phyloP scores from a whole-genome alignment of 495 filamentous ascomycete genomes.

The Podospora pseudopauciseta region DNA sequence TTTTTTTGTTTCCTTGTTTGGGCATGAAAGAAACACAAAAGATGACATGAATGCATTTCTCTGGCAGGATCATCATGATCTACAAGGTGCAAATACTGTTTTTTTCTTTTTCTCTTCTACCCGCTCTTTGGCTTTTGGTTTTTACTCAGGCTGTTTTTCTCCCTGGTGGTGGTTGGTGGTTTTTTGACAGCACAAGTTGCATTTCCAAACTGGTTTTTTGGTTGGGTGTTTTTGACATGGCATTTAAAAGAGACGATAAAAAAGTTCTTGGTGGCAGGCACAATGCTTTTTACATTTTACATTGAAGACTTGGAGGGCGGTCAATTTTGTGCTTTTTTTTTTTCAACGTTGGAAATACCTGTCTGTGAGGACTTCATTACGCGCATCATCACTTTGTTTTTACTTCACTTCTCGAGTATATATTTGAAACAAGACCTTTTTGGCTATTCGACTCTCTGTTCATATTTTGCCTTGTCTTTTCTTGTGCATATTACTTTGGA shows the following conservation, averaged over 20 bases:
- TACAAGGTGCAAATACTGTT: neutral
- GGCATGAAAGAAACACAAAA: neutral
- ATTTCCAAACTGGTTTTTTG: neutral
- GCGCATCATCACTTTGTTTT: neutral
- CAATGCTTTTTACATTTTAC: neutral
- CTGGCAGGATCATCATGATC: neutral
- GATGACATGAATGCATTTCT: neutral
- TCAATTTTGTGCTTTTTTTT: neutral
- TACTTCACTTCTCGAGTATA: neutral
- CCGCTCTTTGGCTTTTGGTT: neutral
- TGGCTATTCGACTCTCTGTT: neutral
- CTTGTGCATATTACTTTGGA: neutral
- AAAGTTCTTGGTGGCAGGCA: conserved; percentile 6
- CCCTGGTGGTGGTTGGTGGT: neutral
- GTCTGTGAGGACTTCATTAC: neutral
- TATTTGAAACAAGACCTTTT: neutral
- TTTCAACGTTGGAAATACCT: neutral
- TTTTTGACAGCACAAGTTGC: conserved; percentile 1
- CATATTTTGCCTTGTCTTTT: neutral
- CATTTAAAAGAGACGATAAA: conserved; percentile 13
- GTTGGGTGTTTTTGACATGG: conserved; percentile 3
- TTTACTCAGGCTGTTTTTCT: neutral
- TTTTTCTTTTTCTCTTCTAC: neutral
- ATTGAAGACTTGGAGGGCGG: neutral
- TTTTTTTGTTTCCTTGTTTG: conserved; percentile 1